A percentile compares a stretch with the other conserved stretches of the same genome.
These are phyloP conservation scores for Leishmania guyanensis DNA, from an alignment of 208 protist genomes.

Conservation along the genomic window DNA sequence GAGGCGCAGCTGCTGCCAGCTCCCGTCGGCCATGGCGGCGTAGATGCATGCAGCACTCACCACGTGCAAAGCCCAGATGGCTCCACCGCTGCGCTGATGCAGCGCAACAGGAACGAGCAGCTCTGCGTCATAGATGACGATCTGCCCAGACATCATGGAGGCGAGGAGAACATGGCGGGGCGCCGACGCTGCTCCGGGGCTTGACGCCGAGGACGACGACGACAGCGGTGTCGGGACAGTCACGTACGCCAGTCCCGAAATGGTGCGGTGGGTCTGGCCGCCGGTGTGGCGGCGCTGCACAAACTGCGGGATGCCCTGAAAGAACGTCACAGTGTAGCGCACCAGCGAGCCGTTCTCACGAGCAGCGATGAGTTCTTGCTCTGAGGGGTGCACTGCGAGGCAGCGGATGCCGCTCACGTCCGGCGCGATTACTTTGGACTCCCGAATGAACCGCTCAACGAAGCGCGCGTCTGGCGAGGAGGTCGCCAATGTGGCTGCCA, in stretches of 20 bases:
- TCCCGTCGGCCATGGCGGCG: slow-evolving; percentile 45
- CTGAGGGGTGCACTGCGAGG: slow-evolving; percentile 48
- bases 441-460: slow-evolving; percentile 44
- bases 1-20: slow-evolving; percentile 53
- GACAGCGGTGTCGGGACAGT: slow-evolving; percentile 12
- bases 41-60: slow-evolving; percentile 40
- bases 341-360: slow-evolving; percentile 85
- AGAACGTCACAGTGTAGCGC: slow-evolving; percentile 61
- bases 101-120: slow-evolving; percentile 76
- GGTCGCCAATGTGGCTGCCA: background rate
- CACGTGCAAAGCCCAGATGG: slow-evolving; percentile 74
- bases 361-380: slow-evolving; percentile 67
- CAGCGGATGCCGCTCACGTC: slow-evolving; percentile 82
- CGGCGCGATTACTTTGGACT: slow-evolving; percentile 81
- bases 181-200: background rate
- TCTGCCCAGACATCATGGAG: slow-evolving; percentile 79
- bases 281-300: slow-evolving; percentile 73
- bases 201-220: background rate
- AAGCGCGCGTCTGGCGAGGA: slow-evolving; percentile 2
- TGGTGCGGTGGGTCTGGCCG: slow-evolving; percentile 65
- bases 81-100: slow-evolving; percentile 80
- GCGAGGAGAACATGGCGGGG: slow-evolving; percentile 45
- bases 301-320: slow-evolving; percentile 87
- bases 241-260: slow-evolving; percentile 70
- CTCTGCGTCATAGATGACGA: slow-evolving; percentile 74